Evolutionary conservation across 176 grass and related monocot genomes (phyloP).

Genomic region (Oryza meyeriana): DNA sequence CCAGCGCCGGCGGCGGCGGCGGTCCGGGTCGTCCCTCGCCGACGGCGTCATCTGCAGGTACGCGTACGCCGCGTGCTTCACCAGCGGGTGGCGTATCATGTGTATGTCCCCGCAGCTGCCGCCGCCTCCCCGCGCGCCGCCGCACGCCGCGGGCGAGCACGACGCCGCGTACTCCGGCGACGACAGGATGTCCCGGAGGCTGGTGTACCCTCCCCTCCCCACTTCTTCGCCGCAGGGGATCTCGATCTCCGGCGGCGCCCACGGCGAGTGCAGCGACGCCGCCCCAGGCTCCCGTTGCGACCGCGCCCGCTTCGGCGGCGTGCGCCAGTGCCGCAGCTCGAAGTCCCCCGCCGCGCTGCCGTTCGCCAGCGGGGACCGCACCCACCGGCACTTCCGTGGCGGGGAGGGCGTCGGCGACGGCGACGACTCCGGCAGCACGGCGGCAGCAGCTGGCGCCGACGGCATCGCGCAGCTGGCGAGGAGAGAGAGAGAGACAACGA

Average conservation of each 20-base stretch:
- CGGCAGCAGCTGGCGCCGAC: slow-evolving; percentile 25
- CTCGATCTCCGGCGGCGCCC: slow-evolving; percentile 48
- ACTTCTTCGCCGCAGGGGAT: slow-evolving; percentile 30
- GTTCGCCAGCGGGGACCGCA: not conserved
- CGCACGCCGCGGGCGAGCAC: slow-evolving; percentile 23
- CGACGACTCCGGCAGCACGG: not conserved
- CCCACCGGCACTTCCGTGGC: slow-evolving; percentile 1
- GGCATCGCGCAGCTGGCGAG: slow-evolving; percentile 29
- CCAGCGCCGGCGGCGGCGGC: not conserved
- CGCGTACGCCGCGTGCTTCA: slow-evolving; percentile 74
- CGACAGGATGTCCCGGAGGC: slow-evolving; percentile 78
- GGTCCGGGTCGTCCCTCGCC: slow-evolving; percentile 4
- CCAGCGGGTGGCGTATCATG: slow-evolving; percentile 72
- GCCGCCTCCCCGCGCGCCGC: not conserved
- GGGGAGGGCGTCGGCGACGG: not conserved
- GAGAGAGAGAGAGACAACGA: not conserved
- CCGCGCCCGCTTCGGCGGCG: not conserved
- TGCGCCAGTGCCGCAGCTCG: slow-evolving; percentile 54
- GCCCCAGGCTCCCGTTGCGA: not conserved
- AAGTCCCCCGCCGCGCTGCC: slow-evolving; percentile 21
- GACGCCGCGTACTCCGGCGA: slow-evolving; percentile 45
- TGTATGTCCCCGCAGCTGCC: slow-evolving; percentile 45
- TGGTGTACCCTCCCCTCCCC: slow-evolving; percentile 40
- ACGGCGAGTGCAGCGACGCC: no score
- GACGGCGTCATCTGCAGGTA: slow-evolving; percentile 74